Evolutionary conservation across 371 early-diverging fungal genomes (phyloP), one percentile per base, ranked within the genome.

Genomic region (Furculomyces boomerangus): DNA sequence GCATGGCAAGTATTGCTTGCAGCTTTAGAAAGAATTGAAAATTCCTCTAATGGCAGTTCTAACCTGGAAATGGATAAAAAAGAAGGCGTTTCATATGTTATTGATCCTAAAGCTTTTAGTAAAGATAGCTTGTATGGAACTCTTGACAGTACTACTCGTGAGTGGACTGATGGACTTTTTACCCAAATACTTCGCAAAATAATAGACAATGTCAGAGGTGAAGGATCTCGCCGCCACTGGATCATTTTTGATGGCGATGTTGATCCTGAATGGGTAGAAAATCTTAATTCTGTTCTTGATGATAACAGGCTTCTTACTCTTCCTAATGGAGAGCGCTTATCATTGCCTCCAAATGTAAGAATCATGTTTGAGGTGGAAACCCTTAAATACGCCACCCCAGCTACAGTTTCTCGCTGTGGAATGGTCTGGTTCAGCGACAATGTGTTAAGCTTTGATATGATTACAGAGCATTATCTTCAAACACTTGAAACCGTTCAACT

Each of bases 241-340:
- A 96, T 99, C 59, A 82, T 99, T 30, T 99, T 98, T 71, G 99
- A 98, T 71, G 97, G 99, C 61, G 97, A 94, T 73, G 93, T 98
- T 30, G 97, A 98, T 73, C 97, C 99, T 18, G 93, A 93, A 63
- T 99, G 99, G 99, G 95, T 98, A 40, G 99, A 99, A 71, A 98
- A 98, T 68, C 81, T 99, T 62, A 98, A 98, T 74, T 86, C 85
- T 45, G 96, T 98, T 2, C 74, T 98, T 37, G 98, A 97, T 61
- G 98, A 98, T 72, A 97, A 98, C 72, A 83, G 84, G 59, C 67
- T 94, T 53, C 71, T 99, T 55, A 98, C 99, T 1, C 63, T 99
- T 58, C 97, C 95, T 14, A 98, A 96, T 64, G 99, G 99, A 61
- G 99, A 99, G 76, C 90, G 98, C 58, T 74, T 99, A 62, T 81